Evolutionary conservation across 805 yeast genomes (phyloP).

Genomic region (Yamadazyma scolyti): DNA sequence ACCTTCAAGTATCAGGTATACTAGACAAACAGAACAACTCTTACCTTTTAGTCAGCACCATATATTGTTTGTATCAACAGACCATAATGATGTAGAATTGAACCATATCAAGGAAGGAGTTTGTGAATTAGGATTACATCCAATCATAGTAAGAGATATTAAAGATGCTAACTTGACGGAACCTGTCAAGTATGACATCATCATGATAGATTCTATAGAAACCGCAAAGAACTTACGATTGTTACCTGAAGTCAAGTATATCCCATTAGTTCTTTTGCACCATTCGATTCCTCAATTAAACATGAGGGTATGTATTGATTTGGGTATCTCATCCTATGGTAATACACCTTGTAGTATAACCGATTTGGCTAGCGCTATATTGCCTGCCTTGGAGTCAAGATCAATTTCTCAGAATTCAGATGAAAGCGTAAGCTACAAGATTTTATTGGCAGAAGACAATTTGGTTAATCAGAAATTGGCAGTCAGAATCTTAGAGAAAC

Average conservation of each 20-base stretch:
- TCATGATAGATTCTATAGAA: slow-evolving; percentile 76
- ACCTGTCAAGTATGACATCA: slow-evolving; percentile 69
- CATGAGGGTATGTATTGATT: slow-evolving; percentile 76
- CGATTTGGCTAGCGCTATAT: slow-evolving; percentile 77
- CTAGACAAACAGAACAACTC: slow-evolving; percentile 63
- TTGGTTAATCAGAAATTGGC: slow-evolving; percentile 85
- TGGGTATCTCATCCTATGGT: slow-evolving; percentile 85
- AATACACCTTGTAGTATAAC: slow-evolving; percentile 82
- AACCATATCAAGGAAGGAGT: slow-evolving; percentile 51
- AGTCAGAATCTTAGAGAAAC: slow-evolving; percentile 78
- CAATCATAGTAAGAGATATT: slow-evolving; percentile 54
- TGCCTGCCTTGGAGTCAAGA: slow-evolving; percentile 81
- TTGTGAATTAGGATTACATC: slow-evolving; percentile 54
- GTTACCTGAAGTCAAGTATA: slow-evolving; percentile 75
- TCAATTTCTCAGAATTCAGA: slow-evolving; percentile 77
- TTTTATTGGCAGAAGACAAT: slow-evolving; percentile 82
- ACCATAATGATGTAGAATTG: slow-evolving; percentile 49
- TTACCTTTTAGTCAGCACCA: slow-evolving; percentile 70
- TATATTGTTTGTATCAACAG: slow-evolving; percentile 66
- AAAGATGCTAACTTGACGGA: slow-evolving; percentile 54
- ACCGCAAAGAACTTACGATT: slow-evolving; percentile 66
- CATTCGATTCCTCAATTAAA: slow-evolving; percentile 74
- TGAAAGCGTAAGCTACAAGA: slow-evolving; percentile 69
- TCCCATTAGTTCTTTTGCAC: slow-evolving; percentile 76
- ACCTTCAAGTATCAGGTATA: slow-evolving; percentile 60